Evolutionary conservation across 306 rosid genomes (phyloP).

Genomic region (Vigna nakashimae): DNA sequence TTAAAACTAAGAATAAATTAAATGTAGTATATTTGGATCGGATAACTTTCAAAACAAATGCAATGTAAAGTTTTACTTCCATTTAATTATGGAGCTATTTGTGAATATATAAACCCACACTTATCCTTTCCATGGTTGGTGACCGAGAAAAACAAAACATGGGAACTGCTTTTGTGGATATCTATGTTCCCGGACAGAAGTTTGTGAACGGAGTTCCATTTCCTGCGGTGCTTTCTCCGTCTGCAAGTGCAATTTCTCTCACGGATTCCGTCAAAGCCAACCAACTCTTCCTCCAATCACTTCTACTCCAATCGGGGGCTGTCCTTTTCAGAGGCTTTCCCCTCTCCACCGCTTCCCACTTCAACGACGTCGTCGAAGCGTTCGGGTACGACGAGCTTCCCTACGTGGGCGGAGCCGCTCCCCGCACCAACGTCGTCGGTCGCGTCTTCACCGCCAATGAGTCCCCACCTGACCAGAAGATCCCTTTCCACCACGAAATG

Average conservation of each 20-base stretch:
- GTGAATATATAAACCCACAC: no score
- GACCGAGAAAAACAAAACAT: background rate
- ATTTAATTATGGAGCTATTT: no score
- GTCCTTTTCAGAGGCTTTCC: constrained; percentile 70
- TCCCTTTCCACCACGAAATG: constrained; percentile 92
- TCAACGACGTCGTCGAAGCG: constrained; percentile 81
- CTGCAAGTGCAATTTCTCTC: constrained; percentile 27
- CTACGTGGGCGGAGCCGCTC: constrained; percentile 89
- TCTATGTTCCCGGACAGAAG: constrained; percentile 68
- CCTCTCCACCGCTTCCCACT: constrained; percentile 64
- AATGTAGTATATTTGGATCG: no score
- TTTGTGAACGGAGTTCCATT: constrained; percentile 56
- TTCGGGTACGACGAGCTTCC: constrained; percentile 86
- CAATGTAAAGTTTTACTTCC: no score
- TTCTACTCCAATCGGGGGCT: constrained; percentile 72
- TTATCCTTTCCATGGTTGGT: background rate
- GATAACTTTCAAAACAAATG: no score
- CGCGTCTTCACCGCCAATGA: constrained; percentile 93
- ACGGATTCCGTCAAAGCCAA: constrained; percentile 55
- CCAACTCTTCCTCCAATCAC: constrained; percentile 53
- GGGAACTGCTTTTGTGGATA: constrained; percentile 48
- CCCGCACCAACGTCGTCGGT: constrained; percentile 75
- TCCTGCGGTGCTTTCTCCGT: constrained; percentile 61
- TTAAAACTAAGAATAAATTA: no score
- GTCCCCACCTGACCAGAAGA: constrained; percentile 90